Percentiles rank a stretch among this genome's conserved stretches.
phyloP scores from a whole-genome alignment of 805 yeast species.

The Candida corydali region DNA sequence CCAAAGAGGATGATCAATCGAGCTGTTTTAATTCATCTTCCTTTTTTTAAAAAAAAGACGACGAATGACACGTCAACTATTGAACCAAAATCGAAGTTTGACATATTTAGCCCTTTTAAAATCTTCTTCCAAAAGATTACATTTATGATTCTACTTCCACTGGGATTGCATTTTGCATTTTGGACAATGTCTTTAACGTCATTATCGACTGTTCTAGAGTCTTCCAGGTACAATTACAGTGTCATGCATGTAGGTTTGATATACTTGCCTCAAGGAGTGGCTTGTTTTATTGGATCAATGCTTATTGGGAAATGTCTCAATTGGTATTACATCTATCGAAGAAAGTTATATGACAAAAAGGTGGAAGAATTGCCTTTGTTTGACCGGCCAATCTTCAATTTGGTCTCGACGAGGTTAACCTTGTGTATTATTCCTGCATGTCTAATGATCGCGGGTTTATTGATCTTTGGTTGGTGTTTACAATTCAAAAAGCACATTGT shows the following conservation, averaged over 20 bases:
- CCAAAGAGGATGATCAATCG: constrained; percentile 44
- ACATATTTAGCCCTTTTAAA: constrained; percentile 34
- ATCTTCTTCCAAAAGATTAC: constrained; percentile 45
- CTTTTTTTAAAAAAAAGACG: constrained; percentile 22
- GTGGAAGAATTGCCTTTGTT: constrained; percentile 8
- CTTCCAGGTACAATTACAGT: constrained; percentile 43
- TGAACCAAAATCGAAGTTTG: constrained; percentile 13
- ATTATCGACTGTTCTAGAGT: constrained; percentile 50
- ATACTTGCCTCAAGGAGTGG: constrained; percentile 71
- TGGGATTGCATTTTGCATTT: constrained; percentile 58
- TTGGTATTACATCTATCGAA: constrained; percentile 38
- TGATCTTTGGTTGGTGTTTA: constrained; percentile 70
- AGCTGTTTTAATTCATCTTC: constrained; percentile 42
- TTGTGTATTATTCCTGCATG: constrained; percentile 31
- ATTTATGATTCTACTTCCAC: constrained; percentile 47
- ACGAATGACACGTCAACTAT: constrained; percentile 24
- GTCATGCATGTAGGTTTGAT: constrained; percentile 63
- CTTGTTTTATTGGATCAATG: constrained; percentile 59
- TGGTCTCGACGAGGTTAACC: constrained; percentile 52
- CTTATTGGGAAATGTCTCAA: constrained; percentile 56
- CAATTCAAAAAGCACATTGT: constrained; percentile 44
- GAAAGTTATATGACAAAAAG: constrained; percentile 16
- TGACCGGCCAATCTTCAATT: constrained; percentile 45
- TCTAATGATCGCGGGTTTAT: constrained; percentile 28
- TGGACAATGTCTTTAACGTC: constrained; percentile 73